Evolutionary conservation across 352 stramenopile genomes (phyloP).

Genomic region (Pythium chondricola): DNA sequence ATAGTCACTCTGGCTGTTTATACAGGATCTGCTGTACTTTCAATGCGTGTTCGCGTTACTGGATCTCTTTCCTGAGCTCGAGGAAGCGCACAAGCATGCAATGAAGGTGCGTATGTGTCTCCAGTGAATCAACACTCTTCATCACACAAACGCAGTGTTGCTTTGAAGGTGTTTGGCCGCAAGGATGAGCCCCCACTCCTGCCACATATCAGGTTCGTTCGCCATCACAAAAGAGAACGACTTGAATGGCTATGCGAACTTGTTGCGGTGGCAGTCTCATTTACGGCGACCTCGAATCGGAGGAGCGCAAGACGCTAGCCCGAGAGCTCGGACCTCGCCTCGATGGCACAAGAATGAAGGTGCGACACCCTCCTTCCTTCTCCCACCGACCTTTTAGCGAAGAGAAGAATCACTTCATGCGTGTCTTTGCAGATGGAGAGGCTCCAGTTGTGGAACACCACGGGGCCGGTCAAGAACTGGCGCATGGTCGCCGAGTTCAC

Average conservation of each 20-base stretch:
- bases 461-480: constrained; percentile 33
- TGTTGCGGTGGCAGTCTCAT: constrained; percentile 26
- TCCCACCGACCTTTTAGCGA: too few relatives aligned
- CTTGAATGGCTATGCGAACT: neutral
- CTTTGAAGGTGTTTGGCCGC: constrained; percentile 38
- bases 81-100: constrained; percentile 22
- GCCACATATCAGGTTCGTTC: constrained; percentile 54
- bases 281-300: constrained; percentile 39
- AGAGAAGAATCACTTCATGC: too few relatives aligned
- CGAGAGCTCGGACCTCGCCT: constrained; percentile 33
- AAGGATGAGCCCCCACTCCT: constrained; percentile 42
- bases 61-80: constrained; percentile 29
- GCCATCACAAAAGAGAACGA: neutral
- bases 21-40: constrained; percentile 48
- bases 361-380: constrained; percentile 10
- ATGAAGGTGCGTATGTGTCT: constrained; percentile 26
- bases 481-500: constrained; percentile 28
- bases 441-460: constrained; percentile 54
- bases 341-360: constrained; percentile 25
- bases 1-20: neutral
- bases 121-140: neutral
- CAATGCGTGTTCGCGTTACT: constrained; percentile 63
- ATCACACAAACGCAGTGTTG: too few relatives aligned
- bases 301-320: constrained; percentile 24
- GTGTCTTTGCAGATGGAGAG: constrained; percentile 13